Conservation (phyloP, 2,329 filamentous ascomycete genomes). For the Aspergillus bombycis region DNA sequence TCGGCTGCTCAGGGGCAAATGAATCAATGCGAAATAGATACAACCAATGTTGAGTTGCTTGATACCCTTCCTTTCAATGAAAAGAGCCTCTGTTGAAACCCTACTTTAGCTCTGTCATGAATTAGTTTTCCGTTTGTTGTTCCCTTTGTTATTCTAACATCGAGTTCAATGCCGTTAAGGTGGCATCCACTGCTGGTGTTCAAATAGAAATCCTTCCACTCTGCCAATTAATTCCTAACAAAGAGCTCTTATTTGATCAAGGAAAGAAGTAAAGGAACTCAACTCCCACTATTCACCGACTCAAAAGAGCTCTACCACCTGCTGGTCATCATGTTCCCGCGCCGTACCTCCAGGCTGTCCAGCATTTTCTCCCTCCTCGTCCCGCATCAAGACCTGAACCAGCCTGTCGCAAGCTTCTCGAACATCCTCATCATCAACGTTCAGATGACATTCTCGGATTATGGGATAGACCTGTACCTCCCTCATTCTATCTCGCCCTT, state of each 20-base stretch:
- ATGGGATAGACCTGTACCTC: conserved; percentile 84
- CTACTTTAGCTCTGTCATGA: not conserved
- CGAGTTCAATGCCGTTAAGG: not conserved
- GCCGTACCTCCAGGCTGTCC: conserved; percentile 30
- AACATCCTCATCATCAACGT: conserved; percentile 77
- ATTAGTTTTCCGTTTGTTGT: not conserved
- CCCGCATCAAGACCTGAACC: conserved; percentile 85
- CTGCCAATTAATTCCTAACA: not conserved
- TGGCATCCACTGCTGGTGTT: not conserved
- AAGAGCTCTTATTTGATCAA: not conserved
- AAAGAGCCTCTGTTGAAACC: not conserved
- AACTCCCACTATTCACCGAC: not conserved
- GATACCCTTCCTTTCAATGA: not conserved
- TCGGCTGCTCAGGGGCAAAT: not conserved
- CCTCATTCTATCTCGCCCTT: conserved; percentile 74
- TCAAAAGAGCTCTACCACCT: conserved; percentile 52
- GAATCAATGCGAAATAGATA: not conserved
- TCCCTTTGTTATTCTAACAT: not conserved
- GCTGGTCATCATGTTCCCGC: conserved; percentile 49
- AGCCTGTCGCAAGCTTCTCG: conserved; percentile 83
- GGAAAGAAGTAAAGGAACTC: not conserved
- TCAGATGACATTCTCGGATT: conserved; percentile 80
- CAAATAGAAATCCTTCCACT: not conserved
- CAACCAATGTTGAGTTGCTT: not conserved
- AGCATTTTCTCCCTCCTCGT: conserved; percentile 64